Conservation (phyloP, 2,329 filamentous ascomycete species). For the Nannizzia gypsea region DNA sequence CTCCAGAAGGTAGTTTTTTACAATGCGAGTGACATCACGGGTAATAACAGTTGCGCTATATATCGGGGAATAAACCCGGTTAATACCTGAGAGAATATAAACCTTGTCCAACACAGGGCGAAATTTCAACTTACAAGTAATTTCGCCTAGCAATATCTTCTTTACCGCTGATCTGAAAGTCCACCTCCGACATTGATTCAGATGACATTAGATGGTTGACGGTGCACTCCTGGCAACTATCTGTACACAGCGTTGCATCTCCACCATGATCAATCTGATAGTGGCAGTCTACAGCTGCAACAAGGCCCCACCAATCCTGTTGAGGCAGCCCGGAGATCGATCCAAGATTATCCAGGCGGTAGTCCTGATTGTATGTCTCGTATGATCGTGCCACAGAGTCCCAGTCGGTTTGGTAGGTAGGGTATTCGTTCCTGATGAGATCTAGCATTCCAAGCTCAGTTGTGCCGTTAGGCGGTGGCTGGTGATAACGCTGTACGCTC, state of each 20-base stretch:
- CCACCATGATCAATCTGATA: conserved; percentile 32
- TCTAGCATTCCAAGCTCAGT: conserved; percentile 26
- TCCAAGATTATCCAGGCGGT: conserved; percentile 32
- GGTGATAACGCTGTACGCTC: conserved; percentile 18
- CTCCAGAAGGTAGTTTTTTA: conserved; percentile 25
- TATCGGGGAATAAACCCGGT: conserved; percentile 10
- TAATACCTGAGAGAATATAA: neutral
- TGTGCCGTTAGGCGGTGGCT: conserved; percentile 16
- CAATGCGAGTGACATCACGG: conserved; percentile 32
- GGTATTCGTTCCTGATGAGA: conserved; percentile 20
- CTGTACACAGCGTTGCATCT: conserved; percentile 21
- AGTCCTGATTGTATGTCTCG: conserved; percentile 29
- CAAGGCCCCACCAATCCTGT: conserved; percentile 32
- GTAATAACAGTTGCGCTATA: conserved; percentile 31
- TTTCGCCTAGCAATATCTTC: conserved; percentile 23
- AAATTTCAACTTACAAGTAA: conserved; percentile 28
- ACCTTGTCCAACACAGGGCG: neutral
- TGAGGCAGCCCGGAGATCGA: conserved; percentile 32
- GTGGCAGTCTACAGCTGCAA: conserved; percentile 36
- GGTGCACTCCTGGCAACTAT: conserved; percentile 25
- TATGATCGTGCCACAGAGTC: conserved; percentile 26
- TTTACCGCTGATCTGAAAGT: conserved; percentile 29
- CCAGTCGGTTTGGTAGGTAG: conserved; percentile 32
- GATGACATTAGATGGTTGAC: conserved; percentile 28
- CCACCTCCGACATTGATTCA: conserved; percentile 21